A percentile compares a stretch with the other conserved stretches of the same genome.
Evolutionary conservation across 441 rosid genomes (phyloP).

Genomic region (Kokia cookei): DNA sequence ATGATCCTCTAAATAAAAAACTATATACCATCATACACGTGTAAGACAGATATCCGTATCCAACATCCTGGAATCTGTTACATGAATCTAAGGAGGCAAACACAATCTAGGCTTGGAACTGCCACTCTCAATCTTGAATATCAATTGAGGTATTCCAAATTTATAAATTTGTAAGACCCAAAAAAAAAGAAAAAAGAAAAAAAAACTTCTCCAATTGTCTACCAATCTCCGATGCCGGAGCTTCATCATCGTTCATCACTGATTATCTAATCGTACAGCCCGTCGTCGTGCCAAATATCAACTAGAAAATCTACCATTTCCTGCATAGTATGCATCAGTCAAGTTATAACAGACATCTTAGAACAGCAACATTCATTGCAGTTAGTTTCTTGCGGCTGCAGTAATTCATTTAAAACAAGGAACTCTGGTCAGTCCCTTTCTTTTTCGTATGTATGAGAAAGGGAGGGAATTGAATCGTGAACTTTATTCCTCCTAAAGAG

Average conservation of each 20-base stretch:
- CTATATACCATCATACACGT: neutral
- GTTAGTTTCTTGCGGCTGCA: neutral
- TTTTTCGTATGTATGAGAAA: neutral
- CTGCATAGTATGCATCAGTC: constrained; percentile 25
- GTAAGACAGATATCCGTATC: neutral
- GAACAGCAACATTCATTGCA: neutral
- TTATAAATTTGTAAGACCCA: neutral
- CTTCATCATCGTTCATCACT: neutral
- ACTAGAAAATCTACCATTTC: constrained; percentile 95
- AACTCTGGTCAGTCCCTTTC: neutral
- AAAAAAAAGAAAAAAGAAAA: neutral
- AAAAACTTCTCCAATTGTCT: constrained; percentile 2
- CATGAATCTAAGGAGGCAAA: neutral
- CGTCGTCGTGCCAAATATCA: constrained; percentile 87
- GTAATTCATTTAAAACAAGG: neutral
- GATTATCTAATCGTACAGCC: constrained; percentile 57
- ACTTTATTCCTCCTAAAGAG: neutral
- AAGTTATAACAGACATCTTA: no score
- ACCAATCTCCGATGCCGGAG: neutral
- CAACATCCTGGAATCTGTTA: neutral
- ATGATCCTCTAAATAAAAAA: neutral
- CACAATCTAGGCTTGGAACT: neutral
- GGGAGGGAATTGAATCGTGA: neutral
- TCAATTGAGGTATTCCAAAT: neutral
- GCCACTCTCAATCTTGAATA: constrained; percentile 1